A percentile compares a stretch with the other conserved stretches of the same genome.
Evolutionary conservation across 78 protist genomes (phyloP).

Genomic region (Abeoforma whisleri): DNA sequence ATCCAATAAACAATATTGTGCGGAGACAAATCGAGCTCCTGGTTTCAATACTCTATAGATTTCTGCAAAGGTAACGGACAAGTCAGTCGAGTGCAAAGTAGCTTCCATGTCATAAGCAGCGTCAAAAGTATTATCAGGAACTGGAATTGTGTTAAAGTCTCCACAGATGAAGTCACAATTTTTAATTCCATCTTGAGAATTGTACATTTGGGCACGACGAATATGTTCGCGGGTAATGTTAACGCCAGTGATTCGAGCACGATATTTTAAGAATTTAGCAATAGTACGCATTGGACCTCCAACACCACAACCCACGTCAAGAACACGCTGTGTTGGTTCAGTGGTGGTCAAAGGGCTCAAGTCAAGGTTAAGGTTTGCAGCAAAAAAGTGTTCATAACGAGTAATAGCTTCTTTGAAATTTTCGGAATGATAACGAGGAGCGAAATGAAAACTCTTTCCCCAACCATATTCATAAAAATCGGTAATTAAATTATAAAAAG

Average conservation of each 20-base stretch:
- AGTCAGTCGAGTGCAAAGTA: constrained; percentile 78
- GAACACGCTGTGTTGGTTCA: constrained; percentile 26
- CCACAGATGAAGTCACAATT: constrained; percentile 44
- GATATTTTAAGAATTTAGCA: constrained; percentile 56
- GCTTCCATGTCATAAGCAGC: constrained; percentile 77
- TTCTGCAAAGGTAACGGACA: constrained; percentile 52
- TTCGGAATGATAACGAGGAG: constrained; percentile 62
- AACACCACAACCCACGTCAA: constrained; percentile 87
- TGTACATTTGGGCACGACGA: constrained; percentile 69
- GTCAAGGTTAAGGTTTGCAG: constrained; percentile 47
- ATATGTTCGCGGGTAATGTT: constrained; percentile 65
- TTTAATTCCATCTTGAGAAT: not conserved
- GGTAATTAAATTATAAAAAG: constrained; percentile 82
- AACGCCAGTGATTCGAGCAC: constrained; percentile 55
- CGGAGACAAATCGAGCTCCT: constrained; percentile 67
- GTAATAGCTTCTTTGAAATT: constrained; percentile 53
- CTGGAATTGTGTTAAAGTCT: constrained; percentile 71
- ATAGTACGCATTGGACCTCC: constrained; percentile 82
- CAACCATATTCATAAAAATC: constrained; percentile 87
- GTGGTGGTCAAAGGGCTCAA: constrained; percentile 13
- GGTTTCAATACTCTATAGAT: constrained; percentile 77
- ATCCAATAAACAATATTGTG: constrained; percentile 71
- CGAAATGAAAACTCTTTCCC: constrained; percentile 88
- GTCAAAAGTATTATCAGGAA: constrained; percentile 67
- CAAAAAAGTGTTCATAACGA: constrained; percentile 78